Percentiles rank a stretch among this genome's conserved stretches.
phyloP scores from a whole-genome alignment of 192 early-diverging fungal genomes.

The Phlyctochytrium arcticum region DNA sequence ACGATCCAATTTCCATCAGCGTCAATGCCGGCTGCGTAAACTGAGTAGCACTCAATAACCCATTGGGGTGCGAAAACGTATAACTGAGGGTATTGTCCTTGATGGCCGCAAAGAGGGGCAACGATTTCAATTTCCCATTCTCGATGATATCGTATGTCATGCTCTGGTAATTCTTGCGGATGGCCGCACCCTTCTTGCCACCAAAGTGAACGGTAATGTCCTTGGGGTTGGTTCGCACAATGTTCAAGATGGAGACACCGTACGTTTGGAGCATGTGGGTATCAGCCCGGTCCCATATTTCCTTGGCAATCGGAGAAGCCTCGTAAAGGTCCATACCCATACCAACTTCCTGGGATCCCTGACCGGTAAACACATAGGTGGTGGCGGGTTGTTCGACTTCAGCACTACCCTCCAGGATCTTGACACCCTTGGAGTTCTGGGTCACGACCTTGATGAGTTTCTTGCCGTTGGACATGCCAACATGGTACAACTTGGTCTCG shows the following conservation, averaged over 20 bases:
- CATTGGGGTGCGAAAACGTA: conserved; percentile 80
- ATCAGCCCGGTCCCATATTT: conserved; percentile 91
- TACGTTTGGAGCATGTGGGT: conserved; percentile 78
- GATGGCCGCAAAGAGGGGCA: conserved; percentile 87
- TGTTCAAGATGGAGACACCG: conserved; percentile 84
- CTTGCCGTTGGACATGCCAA: conserved; percentile 94
- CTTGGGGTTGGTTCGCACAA: conserved; percentile 83
- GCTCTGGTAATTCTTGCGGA: conserved; percentile 77
- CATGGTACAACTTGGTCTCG: conserved; percentile 84
- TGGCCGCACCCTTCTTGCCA: conserved; percentile 73
- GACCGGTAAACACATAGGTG: conserved; percentile 92
- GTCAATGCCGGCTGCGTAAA: conserved; percentile 93
- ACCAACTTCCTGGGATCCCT: conserved; percentile 91
- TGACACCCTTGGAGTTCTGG: conserved; percentile 76
- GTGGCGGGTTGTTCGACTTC: conserved; percentile 91
- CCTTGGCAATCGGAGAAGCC: conserved; percentile 73
- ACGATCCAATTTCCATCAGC: conserved; percentile 85
- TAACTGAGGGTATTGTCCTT: conserved; percentile 63
- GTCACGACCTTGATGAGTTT: conserved; percentile 92
- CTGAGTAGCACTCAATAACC: conserved; percentile 89
- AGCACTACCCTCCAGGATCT: conserved; percentile 83
- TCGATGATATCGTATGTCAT: conserved; percentile 91
- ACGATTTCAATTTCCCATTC: conserved; percentile 67
- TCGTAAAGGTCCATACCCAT: conserved; percentile 95
- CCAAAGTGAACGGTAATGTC: conserved; percentile 85